Evolutionary conservation across 208 protist genomes (phyloP).

Genomic region (Trypanosoma caninum): DNA sequence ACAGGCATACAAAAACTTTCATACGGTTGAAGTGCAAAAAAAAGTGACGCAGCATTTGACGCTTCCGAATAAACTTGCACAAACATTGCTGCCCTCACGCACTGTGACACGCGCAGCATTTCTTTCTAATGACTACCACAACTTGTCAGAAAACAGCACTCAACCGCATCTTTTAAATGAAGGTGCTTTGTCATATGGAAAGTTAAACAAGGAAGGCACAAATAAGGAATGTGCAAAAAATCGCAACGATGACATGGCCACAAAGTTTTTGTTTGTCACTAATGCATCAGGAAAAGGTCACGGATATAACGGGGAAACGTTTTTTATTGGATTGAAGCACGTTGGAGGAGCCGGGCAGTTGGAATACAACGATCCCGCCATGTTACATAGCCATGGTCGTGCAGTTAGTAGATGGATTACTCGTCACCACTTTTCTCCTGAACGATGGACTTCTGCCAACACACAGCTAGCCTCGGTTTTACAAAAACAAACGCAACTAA

Average conservation of each 20-base stretch:
- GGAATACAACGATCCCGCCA: slow-evolving; percentile 5
- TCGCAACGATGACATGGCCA: background rate
- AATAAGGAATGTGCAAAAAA: background rate
- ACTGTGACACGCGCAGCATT: slow-evolving; percentile 9
- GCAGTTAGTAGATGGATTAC: slow-evolving; percentile 8
- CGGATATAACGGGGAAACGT: slow-evolving; percentile 8
- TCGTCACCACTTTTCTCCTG: background rate
- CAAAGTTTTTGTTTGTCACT: background rate
- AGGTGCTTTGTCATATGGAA: background rate
- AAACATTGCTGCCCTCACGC: slow-evolving; percentile 3
- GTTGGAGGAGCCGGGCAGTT: slow-evolving; percentile 18
- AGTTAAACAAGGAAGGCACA: background rate
- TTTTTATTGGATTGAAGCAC: slow-evolving; percentile 9
- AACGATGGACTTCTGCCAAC: background rate
- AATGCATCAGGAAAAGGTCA: slow-evolving; percentile 5
- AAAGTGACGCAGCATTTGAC: slow-evolving; percentile 6
- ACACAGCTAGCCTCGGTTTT: background rate
- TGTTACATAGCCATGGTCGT: background rate
- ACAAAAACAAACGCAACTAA: background rate
- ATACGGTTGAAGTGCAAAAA: background rate
- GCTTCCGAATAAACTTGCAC: background rate
- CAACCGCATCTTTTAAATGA: background rate
- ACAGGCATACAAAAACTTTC: background rate
- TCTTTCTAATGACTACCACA: background rate
- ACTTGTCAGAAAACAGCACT: background rate